Evolutionary conservation across 768 basidiomycete species (phyloP).

Genomic region (Lactifluus pinguis): DNA sequence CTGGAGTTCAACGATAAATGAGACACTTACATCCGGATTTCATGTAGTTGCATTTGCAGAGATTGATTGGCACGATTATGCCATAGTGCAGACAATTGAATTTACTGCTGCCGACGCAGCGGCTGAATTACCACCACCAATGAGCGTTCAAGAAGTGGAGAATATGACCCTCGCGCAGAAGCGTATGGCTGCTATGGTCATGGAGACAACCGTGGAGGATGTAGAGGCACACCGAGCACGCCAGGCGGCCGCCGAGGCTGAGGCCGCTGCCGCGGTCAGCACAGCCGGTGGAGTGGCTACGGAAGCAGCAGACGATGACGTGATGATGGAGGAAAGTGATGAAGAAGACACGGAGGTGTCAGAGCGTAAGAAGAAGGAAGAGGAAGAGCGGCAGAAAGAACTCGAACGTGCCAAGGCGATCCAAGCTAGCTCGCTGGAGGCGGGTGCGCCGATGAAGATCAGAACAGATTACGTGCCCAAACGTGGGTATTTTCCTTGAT

Average conservation of each 20-base stretch:
- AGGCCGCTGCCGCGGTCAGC: conserved; percentile 73
- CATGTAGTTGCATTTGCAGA: conserved; percentile 79
- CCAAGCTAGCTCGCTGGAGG: conserved; percentile 66
- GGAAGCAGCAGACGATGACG: conserved; percentile 48
- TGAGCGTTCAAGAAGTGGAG: conserved; percentile 90
- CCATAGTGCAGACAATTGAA: conserved; percentile 95
- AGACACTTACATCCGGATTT: conserved; percentile 13
- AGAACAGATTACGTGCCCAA: conserved; percentile 95
- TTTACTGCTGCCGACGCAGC: conserved; percentile 89
- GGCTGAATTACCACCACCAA: conserved; percentile 91
- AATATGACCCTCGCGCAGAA: conserved; percentile 97
- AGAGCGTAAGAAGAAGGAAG: conserved; percentile 55
- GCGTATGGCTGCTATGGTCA: conserved; percentile 96
- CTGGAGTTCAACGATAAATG: neutral
- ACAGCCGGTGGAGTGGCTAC: conserved; percentile 39
- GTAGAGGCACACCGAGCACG: conserved; percentile 73
- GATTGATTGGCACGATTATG: conserved; percentile 99
- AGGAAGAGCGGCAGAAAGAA: conserved; percentile 61
- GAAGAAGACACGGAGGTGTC: conserved; percentile 61
- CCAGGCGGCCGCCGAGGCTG: conserved; percentile 79
- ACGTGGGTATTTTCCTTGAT: conserved; percentile 39
- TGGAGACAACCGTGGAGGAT: conserved; percentile 87
- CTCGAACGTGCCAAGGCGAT: conserved; percentile 71
- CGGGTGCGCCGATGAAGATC: conserved; percentile 84
- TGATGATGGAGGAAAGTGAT: conserved; percentile 75